Percentiles rank a stretch among this genome's conserved stretches.
Conservation (phyloP, 31 red algal species). For the Odonthalia washingtoniensis region DNA sequence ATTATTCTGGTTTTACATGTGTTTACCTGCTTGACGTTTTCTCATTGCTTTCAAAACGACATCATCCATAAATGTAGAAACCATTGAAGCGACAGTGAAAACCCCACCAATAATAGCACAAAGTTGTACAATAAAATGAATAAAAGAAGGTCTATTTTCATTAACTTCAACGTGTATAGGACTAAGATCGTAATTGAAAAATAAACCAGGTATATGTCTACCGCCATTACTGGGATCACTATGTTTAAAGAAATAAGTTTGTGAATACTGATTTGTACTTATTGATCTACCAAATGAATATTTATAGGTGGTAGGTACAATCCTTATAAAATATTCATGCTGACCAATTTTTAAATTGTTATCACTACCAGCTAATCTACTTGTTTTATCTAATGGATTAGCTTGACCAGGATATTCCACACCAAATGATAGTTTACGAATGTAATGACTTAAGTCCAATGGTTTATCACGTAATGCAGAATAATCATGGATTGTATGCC, state of each 20-base stretch:
- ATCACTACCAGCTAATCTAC: conserved; percentile 12
- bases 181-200: conserved; percentile 86
- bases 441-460: conserved; percentile 77
- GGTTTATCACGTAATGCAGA: conserved; percentile 51
- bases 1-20: conserved; percentile 4
- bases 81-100: conserved; percentile 83
- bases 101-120: conserved; percentile 94
- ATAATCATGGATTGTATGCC: conserved; percentile 78
- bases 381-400: conserved; percentile 84
- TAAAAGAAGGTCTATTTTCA: conserved; percentile 60
- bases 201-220: conserved; percentile 76
- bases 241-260: conserved; percentile 75
- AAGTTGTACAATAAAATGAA: conserved; percentile 92
- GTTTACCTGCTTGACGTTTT: conserved; percentile 54
- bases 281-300: conserved; percentile 30
- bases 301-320: conserved; percentile 91
- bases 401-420: conserved; percentile 73
- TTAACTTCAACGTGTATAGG: conserved; percentile 83
- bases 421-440: conserved; percentile 85
- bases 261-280: conserved; percentile 82
- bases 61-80: conserved; percentile 76
- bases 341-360: conserved; percentile 63
- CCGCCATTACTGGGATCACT: conserved; percentile 67
- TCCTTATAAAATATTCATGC: conserved; percentile 89
- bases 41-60: conserved; percentile 51